Conservation (phyloP, 192 early-diverging fungal genomes). For the Mortierella alpina region DNA sequence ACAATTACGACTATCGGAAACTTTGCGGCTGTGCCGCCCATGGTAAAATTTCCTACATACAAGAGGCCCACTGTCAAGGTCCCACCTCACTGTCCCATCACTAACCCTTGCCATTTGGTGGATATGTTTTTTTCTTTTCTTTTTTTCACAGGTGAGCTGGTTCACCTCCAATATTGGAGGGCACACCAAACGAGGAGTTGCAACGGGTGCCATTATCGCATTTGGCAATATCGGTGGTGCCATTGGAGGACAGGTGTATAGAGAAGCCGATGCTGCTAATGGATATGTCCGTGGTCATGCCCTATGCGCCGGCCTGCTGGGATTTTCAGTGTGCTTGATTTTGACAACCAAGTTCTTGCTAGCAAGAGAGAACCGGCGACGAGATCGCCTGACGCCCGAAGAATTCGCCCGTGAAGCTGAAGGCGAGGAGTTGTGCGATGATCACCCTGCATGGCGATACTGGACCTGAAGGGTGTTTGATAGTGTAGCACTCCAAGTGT, state of each 20-base stretch:
- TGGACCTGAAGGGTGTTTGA: slow-evolving; percentile 6
- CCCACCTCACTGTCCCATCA: too few relatives aligned
- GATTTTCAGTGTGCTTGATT: slow-evolving; percentile 57
- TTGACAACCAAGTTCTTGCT: slow-evolving; percentile 60
- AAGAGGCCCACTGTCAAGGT: slow-evolving; percentile 60
- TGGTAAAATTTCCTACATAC: slow-evolving; percentile 70
- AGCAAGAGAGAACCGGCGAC: slow-evolving; percentile 66
- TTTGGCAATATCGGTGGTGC: slow-evolving; percentile 78
- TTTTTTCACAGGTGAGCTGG: slow-evolving; percentile 32
- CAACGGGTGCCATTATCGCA: slow-evolving; percentile 69
- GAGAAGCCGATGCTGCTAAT: slow-evolving; percentile 64
- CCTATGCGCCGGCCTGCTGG: slow-evolving; percentile 58
- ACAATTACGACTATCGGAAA: slow-evolving; percentile 51
- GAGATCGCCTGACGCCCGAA: slow-evolving; percentile 60
- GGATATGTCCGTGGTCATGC: slow-evolving; percentile 58
- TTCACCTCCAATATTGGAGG: slow-evolving; percentile 75
- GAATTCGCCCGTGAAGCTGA: slow-evolving; percentile 50
- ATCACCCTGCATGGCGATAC: slow-evolving; percentile 38
- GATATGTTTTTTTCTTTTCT: neutral
- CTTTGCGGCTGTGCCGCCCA: slow-evolving; percentile 65
- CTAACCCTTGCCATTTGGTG: neutral
- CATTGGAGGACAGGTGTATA: slow-evolving; percentile 77
- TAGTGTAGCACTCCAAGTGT: neutral
- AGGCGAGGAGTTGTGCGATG: slow-evolving; percentile 58
- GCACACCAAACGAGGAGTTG: slow-evolving; percentile 74